Percentiles rank a stretch among this genome's conserved stretches.
Conservation (phyloP, 176 grass and related monocot species). For the Leersia perrieri region DNA sequence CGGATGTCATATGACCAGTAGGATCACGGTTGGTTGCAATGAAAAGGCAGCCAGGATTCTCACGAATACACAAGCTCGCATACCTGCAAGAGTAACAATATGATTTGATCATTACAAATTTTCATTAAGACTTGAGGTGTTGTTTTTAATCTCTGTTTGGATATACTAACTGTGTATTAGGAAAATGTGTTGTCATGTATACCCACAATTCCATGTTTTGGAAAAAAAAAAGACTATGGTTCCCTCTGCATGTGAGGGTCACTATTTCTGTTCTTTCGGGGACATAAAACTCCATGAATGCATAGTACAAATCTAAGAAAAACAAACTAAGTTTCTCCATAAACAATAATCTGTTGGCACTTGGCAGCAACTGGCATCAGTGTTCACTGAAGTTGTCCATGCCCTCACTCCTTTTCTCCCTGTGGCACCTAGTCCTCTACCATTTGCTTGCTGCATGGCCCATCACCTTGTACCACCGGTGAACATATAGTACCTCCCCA, state of each 20-base stretch:
- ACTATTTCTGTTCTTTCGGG: neutral
- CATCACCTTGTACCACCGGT: neutral
- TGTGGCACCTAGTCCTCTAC: neutral
- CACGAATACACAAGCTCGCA: slow-evolving; percentile 79
- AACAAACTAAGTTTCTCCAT: neutral
- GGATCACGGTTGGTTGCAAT: slow-evolving; percentile 90
- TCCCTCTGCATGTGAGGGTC: neutral
- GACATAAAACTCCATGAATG: neutral
- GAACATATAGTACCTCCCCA: neutral
- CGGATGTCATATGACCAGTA: slow-evolving; percentile 72
- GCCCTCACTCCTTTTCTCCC: neutral
- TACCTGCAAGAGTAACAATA: slow-evolving; percentile 55
- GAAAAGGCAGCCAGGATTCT: slow-evolving; percentile 96
- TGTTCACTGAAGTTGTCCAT: neutral
- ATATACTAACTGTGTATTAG: neutral
- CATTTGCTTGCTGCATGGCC: neutral
- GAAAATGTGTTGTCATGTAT: neutral
- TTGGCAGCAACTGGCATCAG: neutral
- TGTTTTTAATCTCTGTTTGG: neutral
- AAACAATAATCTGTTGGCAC: neutral
- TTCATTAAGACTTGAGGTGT: neutral
- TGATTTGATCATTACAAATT: slow-evolving; percentile 4
- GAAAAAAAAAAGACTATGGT: neutral
- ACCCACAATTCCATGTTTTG: neutral
- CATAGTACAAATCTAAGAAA: neutral